Conservation (phyloP, 106 monocot species). For the Dioscorea dumetorum region DNA sequence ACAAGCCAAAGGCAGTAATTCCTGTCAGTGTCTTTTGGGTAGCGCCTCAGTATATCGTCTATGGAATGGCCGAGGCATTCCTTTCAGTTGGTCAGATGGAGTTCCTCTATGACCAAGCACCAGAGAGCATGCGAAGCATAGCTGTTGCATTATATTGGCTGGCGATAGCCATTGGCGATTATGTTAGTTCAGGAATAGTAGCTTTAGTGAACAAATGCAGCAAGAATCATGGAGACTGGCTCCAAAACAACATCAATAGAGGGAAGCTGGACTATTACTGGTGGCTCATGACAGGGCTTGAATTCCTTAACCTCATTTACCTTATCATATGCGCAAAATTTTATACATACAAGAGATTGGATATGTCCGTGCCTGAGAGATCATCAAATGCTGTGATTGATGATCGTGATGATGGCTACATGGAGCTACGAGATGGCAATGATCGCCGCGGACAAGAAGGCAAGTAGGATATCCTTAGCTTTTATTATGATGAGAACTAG, state of each 20-base stretch:
- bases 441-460: neutral
- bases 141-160: constrained; percentile 58
- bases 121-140: constrained; percentile 77
- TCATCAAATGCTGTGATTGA: neutral
- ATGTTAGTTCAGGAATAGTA: constrained; percentile 43
- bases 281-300: constrained; percentile 28
- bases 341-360: constrained; percentile 34
- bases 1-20: constrained; percentile 5
- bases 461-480: no score
- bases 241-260: constrained; percentile 35
- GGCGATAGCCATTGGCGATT: constrained; percentile 40
- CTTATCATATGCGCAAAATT: constrained; percentile 16
- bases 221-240: constrained; percentile 32
- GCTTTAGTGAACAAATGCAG: constrained; percentile 36
- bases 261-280: constrained; percentile 26
- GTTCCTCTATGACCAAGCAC: constrained; percentile 68
- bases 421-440: neutral
- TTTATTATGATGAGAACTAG: no score
- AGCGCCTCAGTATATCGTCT: constrained; percentile 48
- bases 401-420: neutral
- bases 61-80: constrained; percentile 42
- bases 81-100: constrained; percentile 52
- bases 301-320: constrained; percentile 24
- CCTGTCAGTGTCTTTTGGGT: constrained; percentile 53
- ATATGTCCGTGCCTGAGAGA: neutral